These are phyloP conservation scores for Zymoseptoria crescenta DNA, from an alignment of 2,329 filamentous ascomycete species.

Conservation along the genomic window DNA sequence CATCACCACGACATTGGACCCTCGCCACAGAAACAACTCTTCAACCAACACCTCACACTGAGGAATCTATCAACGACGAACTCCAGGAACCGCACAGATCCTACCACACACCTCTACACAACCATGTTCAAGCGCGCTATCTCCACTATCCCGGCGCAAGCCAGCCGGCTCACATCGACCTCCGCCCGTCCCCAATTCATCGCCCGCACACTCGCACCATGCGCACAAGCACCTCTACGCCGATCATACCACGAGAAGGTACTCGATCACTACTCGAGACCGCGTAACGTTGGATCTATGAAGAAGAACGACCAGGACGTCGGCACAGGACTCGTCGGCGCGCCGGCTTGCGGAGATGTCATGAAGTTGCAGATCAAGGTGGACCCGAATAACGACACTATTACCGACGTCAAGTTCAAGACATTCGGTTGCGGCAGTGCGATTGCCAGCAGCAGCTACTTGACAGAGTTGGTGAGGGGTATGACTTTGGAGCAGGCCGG, in stretches of 20 bases:
- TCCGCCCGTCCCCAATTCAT: constrained; percentile 36
- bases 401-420: constrained; percentile 95
- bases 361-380: constrained; percentile 94
- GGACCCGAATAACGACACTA: constrained; percentile 78
- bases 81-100: neutral
- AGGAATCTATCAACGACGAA: neutral
- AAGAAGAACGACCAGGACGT: constrained; percentile 73
- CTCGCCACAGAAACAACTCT: constrained; percentile 1
- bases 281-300: constrained; percentile 73
- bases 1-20: neutral
- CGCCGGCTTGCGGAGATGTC: constrained; percentile 85
- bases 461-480: constrained; percentile 88
- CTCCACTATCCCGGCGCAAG: constrained; percentile 46
- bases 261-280: constrained; percentile 75
- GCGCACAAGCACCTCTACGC: constrained; percentile 31
- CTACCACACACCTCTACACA: neutral
- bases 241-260: constrained; percentile 60
- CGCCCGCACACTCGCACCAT: constrained; percentile 37
- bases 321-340: constrained; percentile 82
- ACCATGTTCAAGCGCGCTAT: constrained; percentile 53
- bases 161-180: constrained; percentile 44
- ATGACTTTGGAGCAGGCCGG: constrained; percentile 94
- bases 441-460: constrained; percentile 88
- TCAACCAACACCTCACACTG: constrained; percentile 2
- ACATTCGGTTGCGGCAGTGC: constrained; percentile 92